Evolutionary conservation across 2,329 filamentous ascomycete genomes (phyloP).

Genomic region (Ophidiomyces ophidiicola): DNA sequence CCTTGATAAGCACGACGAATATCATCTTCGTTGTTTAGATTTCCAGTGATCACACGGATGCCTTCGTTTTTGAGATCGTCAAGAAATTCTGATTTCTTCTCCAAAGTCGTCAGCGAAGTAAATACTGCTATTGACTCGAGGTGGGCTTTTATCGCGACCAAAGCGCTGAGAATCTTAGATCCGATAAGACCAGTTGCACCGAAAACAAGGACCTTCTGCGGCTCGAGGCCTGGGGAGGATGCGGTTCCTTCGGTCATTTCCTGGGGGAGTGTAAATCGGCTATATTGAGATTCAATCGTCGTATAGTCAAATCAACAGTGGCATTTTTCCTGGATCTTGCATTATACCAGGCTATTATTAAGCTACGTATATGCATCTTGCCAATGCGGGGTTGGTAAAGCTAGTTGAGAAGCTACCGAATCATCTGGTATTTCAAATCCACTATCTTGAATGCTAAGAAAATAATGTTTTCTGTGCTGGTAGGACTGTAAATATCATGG

Average conservation of each 20-base stretch:
- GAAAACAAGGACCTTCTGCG: conserved; percentile 40
- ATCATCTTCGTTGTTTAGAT: conserved; percentile 41
- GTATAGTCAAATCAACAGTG: too few relatives aligned
- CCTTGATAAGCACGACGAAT: conserved; percentile 46
- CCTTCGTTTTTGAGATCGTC: conserved; percentile 36
- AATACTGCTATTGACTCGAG: conserved; percentile 45
- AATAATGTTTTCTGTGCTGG: too few relatives aligned
- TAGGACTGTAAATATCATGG: not conserved
- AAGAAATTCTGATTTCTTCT: conserved; percentile 40
- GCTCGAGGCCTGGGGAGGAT: conserved; percentile 10
- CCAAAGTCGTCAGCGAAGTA: conserved; percentile 43
- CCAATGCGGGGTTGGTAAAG: too few relatives aligned
- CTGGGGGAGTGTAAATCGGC: too few relatives aligned
- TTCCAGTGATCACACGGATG: conserved; percentile 45
- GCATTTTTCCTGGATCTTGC: too few relatives aligned
- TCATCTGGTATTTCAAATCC: too few relatives aligned
- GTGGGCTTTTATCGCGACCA: conserved; percentile 34
- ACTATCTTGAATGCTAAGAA: too few relatives aligned
- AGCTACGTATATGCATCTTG: too few relatives aligned
- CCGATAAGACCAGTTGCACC: conserved; percentile 45
- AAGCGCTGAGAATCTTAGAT: conserved; percentile 39
- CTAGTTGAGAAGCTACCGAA: too few relatives aligned
- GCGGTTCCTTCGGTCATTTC: conserved; percentile 5
- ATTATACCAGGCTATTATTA: too few relatives aligned
- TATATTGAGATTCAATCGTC: too few relatives aligned